Evolutionary conservation across 192 early-diverging fungal genomes (phyloP).

Genomic region (Rhizoclosmatium globosum): DNA sequence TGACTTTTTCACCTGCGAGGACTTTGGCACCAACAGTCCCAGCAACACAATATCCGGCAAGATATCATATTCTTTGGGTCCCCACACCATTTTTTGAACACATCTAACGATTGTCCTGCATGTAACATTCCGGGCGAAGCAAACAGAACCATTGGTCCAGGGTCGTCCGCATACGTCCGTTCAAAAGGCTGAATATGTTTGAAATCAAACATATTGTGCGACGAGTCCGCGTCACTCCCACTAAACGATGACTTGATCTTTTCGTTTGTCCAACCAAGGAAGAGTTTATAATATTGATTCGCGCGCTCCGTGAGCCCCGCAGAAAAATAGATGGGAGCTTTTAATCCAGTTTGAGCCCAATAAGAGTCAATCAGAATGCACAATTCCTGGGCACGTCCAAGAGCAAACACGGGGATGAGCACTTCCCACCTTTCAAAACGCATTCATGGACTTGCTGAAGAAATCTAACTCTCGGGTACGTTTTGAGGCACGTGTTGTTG

Average conservation of each 20-base stretch:
- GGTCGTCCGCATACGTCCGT: constrained; percentile 69
- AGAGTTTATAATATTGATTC: constrained; percentile 96
- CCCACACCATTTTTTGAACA: constrained; percentile 95
- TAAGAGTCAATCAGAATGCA: constrained; percentile 95
- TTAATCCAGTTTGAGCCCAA: constrained; percentile 93
- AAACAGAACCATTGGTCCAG: constrained; percentile 94
- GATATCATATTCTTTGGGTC: constrained; percentile 94
- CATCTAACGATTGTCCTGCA: constrained; percentile 89
- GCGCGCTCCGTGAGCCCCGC: constrained; percentile 93
- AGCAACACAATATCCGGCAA: constrained; percentile 96
- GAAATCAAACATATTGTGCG: constrained; percentile 94
- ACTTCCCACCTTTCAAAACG: constrained; percentile 82
- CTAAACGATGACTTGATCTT: constrained; percentile 95
- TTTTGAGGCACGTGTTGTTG: constrained; percentile 94
- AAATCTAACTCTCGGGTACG: constrained; percentile 93
- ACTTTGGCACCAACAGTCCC: constrained; percentile 97
- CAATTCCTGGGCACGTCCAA: constrained; percentile 97
- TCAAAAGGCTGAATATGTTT: constrained; percentile 91
- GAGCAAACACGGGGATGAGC: constrained; percentile 96
- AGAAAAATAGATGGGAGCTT: constrained; percentile 94
- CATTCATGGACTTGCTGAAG: constrained; percentile 89
- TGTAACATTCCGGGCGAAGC: constrained; percentile 99
- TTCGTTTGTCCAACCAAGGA: constrained; percentile 98
- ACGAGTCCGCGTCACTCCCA: constrained; percentile 42
- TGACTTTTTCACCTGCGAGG: constrained; percentile 84